phyloP scores from a whole-genome alignment of 1,284 basidiomycete genomes.

The Sporisorium scitamineum region DNA sequence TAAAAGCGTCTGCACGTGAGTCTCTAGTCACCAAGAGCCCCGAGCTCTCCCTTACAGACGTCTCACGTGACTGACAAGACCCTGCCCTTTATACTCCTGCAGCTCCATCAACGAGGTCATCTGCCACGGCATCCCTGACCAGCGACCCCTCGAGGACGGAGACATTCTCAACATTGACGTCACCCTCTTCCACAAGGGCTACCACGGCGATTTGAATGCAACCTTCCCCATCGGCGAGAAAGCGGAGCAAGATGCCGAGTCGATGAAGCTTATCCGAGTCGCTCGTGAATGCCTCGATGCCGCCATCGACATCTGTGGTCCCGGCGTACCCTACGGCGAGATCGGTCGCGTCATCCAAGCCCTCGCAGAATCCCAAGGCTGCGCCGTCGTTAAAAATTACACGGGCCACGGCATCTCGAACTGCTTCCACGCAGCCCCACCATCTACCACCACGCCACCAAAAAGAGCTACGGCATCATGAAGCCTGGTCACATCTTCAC shows the following conservation, averaged over 20 bases:
- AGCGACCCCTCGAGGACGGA: constrained; percentile 59
- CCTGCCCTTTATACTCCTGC: not conserved
- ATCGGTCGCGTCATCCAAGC: constrained; percentile 83
- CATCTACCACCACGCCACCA: constrained; percentile 77
- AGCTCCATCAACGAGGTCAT: constrained; percentile 91
- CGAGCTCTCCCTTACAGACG: not conserved
- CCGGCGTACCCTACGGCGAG: constrained; percentile 78
- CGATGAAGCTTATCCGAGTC: constrained; percentile 62
- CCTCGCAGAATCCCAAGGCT: constrained; percentile 70
- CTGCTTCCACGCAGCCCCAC: constrained; percentile 86
- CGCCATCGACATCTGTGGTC: constrained; percentile 82
- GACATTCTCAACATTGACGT: constrained; percentile 72
- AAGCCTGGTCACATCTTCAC: constrained; percentile 66
- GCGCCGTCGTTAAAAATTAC: constrained; percentile 80
- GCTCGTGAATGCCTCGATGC: constrained; percentile 76
- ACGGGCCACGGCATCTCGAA: constrained; percentile 88
- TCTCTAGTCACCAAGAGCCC: not conserved
- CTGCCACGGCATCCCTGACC: constrained; percentile 80
- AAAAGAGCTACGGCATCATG: constrained; percentile 68
- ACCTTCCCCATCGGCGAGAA: constrained; percentile 65
- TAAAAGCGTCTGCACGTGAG: constrained; percentile 89
- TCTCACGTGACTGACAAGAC: not conserved
- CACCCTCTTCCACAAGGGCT: constrained; percentile 72
- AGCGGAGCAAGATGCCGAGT: constrained; percentile 53
- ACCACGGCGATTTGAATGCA: constrained; percentile 67